Base-by-base conservation (phyloP, 2,329 filamentous ascomycete species). In the Podosphaera leucotricha region DNA sequence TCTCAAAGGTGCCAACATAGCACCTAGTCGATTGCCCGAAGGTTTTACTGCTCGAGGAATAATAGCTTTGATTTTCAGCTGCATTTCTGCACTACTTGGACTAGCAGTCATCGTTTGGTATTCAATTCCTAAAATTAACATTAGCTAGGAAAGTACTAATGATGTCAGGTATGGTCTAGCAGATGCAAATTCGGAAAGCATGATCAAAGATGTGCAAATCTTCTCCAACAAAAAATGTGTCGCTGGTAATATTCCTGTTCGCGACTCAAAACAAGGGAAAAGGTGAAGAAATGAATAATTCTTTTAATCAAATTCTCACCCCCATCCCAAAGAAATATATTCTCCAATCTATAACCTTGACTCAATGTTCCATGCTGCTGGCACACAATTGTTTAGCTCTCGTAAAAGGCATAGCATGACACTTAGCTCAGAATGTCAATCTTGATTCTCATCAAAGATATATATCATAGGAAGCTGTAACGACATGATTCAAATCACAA, bases 1-100 rank as follows among this genome's bases (percentile, higher is more conserved):
- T 49, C 61, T 84, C 1, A 60, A 57, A 0, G 77, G 77, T 68
- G 61, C 48, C 2, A 54, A 46, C 43, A 40, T 37, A 24, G 47
- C 53, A 21, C 53, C 52, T 0, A 45, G 46, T 0, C 55, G 53
- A 33, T 36, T 57, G 6, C 55, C 55, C 2, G 22, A 22, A 35
- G 44, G 44, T 20, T 58, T 58, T 38, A 58, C 54, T 1, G 18
- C 54, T 8, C 47, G 49, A 22, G 55, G 56, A 13, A 57, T 58
- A 46, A 54, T 57, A 1, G 56, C 56, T 6, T 26, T 58, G 44
- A 45, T 49, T 7, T 57, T 58, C 43, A 57, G 54, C 48, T 47
- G 47, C 20, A 21, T 58, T 16, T 48, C 54, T 18, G 56, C 55
- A 19, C 37, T 58, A 2, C 38, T 56, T 28, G 55, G 56, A 6